Evolutionary conservation across 148 eudicot genomes (phyloP).

Genomic region (Polygonum aviculare): DNA sequence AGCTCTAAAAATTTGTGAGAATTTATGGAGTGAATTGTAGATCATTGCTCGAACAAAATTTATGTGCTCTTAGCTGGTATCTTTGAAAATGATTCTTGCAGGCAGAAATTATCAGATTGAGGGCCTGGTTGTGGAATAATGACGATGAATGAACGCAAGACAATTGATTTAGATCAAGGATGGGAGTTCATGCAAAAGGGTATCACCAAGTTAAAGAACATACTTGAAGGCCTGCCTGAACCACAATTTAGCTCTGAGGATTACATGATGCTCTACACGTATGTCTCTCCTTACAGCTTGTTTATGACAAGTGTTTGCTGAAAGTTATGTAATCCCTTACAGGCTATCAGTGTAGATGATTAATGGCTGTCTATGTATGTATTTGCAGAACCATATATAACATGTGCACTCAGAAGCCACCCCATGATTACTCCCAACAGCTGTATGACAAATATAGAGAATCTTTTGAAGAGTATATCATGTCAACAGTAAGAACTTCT

Average conservation of each 20-base stretch:
- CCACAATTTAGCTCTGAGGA: slow-evolving; percentile 28
- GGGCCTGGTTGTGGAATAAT: slow-evolving; percentile 4
- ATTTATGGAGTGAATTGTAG: neutral
- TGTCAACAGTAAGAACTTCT: slow-evolving; percentile 21
- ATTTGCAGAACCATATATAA: slow-evolving; percentile 31
- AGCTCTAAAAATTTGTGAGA: neutral
- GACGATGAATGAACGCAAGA: slow-evolving; percentile 15
- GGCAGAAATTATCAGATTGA: neutral
- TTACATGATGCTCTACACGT: slow-evolving; percentile 35
- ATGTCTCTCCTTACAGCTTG: neutral
- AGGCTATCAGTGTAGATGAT: neutral
- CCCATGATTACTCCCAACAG: slow-evolving; percentile 24
- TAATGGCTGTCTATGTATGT: neutral
- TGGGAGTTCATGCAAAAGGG: slow-evolving; percentile 31
- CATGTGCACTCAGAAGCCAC: slow-evolving; percentile 39
- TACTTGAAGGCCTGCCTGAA: slow-evolving; percentile 28
- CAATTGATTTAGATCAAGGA: slow-evolving; percentile 25
- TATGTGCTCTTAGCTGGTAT: neutral
- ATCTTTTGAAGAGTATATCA: slow-evolving; percentile 25
- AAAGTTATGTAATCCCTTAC: neutral
- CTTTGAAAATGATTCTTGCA: neutral
- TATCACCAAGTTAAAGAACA: slow-evolving; percentile 25
- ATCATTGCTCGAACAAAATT: neutral
- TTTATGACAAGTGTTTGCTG: neutral
- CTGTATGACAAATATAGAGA: slow-evolving; percentile 24